These are phyloP conservation scores for Didymosphaeria variabile DNA, from an alignment of 2,329 filamentous ascomycete genomes.

Conservation along the genomic window DNA sequence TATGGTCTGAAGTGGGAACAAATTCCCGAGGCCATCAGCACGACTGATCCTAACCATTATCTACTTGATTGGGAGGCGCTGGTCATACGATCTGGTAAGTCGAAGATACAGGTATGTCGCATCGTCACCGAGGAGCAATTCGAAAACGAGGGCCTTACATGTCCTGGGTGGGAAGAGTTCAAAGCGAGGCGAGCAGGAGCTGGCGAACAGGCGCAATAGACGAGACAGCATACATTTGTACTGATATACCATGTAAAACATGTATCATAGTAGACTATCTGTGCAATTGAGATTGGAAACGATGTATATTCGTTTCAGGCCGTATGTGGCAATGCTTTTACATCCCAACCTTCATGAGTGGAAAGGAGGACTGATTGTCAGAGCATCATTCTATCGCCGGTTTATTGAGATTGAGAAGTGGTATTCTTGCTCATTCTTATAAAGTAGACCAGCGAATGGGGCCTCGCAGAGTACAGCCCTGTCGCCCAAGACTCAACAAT, in stretches of 20 bases:
- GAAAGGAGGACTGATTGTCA: conserved; percentile 51
- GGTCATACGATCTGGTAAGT: conserved; percentile 67
- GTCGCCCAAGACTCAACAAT: neutral
- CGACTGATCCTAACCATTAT: conserved; percentile 66
- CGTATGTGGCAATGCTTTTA: conserved; percentile 50
- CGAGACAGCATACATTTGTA: neutral
- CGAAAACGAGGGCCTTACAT: conserved; percentile 54
- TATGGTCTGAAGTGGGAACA: conserved; percentile 67
- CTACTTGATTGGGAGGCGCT: conserved; percentile 65
- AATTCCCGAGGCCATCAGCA: conserved; percentile 66
- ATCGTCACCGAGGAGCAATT: conserved; percentile 65
- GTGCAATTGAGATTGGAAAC: neutral
- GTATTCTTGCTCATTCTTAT: conserved; percentile 38
- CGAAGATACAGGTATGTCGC: conserved; percentile 66
- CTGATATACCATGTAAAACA: conserved; percentile 1
- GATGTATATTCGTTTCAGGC: neutral
- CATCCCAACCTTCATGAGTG: conserved; percentile 42
- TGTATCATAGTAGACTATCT: neutral
- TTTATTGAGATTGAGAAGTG: conserved; percentile 45
- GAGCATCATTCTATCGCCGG: conserved; percentile 50
- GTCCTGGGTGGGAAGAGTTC: conserved; percentile 60
- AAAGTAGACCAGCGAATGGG: conserved; percentile 35
- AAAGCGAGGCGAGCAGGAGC: conserved; percentile 20
- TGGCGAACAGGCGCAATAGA: conserved; percentile 8
- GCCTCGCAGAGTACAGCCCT: neutral